Evolutionary conservation across 345 rosid genomes (phyloP), one percentile per base, ranked within the genome.

Genomic region (Iberis pinnata): DNA sequence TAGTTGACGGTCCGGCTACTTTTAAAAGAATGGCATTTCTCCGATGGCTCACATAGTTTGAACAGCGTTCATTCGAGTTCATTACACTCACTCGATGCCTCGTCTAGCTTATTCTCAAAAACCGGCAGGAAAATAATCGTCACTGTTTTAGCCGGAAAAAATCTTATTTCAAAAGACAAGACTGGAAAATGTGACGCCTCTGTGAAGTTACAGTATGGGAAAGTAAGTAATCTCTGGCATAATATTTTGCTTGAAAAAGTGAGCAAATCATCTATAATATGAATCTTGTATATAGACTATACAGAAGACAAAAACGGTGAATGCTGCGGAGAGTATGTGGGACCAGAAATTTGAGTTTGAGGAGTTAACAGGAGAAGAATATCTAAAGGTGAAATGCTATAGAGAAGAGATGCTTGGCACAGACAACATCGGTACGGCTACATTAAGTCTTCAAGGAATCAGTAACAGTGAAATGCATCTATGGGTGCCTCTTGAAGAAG

Each of bases 401-500:
- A 60, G 60, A 18, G 95, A 80, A 69, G 95, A 87, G 41, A 75
- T 43, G 43, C 82, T 88, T 73, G 96, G 93, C 54, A 89, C 80
- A 26, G 95, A 88, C 7, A 78, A 49, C 72, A 78, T 83, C 15
- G 98, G 98, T 26, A 79, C 78, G 42, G 96, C 98, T 48, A 78
- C 88, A 10, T 78, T 92, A 58, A 88, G 77, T 69, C 73, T 92
- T 65, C 93, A 85, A 76, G 98, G 96, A 54, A 67, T 88, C 39
- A 65, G 64, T 9, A 95, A 80, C 64, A 82, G 98, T 15, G 79
- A 70, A 35, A 49, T 70, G 47, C 75, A 92, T 64, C 70, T 81
- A 24, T 92, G 96, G 95, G 60, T 88, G 53, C 98, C 96, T 26
- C 95, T 88, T 17, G 96, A 92, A 75, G 89, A 81, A 56, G 98